Conservation (phyloP, 2,329 filamentous ascomycete genomes). For the Magnaporthiopsis rhizophila region DNA sequence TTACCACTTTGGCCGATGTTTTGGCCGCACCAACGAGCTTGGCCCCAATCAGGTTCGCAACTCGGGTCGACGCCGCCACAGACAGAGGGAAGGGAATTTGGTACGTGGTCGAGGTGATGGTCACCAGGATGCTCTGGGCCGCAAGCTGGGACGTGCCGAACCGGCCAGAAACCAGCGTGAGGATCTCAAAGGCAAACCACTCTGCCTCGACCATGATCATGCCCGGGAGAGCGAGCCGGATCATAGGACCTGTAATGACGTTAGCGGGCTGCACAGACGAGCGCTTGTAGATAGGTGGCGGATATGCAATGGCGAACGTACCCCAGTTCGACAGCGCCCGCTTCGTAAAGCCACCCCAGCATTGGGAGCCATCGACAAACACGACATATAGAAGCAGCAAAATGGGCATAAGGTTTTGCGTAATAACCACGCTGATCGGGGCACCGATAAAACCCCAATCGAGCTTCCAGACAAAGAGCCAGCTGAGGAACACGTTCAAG, state of each 20-base stretch:
- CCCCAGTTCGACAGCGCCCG: constrained; percentile 66
- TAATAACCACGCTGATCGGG: constrained; percentile 68
- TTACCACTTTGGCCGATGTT: constrained; percentile 67
- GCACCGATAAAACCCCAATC: constrained; percentile 66
- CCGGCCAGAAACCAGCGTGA: constrained; percentile 75
- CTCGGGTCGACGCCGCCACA: constrained; percentile 78
- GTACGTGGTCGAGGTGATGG: constrained; percentile 71
- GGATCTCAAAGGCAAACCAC: constrained; percentile 84
- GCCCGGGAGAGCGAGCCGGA: constrained; percentile 78
- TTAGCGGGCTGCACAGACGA: not conserved
- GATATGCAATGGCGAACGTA: constrained; percentile 38
- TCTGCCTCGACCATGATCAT: constrained; percentile 93
- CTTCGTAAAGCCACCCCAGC: constrained; percentile 72
- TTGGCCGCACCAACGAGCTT: constrained; percentile 73
- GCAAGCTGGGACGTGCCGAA: constrained; percentile 74
- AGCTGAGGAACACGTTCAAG: constrained; percentile 70
- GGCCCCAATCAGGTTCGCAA: constrained; percentile 88
- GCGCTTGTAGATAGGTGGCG: too few relatives aligned
- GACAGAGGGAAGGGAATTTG: constrained; percentile 89
- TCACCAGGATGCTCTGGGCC: constrained; percentile 79
- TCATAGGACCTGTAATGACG: constrained; percentile 55
- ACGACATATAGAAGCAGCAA: constrained; percentile 68
- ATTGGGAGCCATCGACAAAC: constrained; percentile 63
- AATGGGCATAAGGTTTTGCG: constrained; percentile 65
- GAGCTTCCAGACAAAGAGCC: constrained; percentile 67